Base-by-base conservation (phyloP, 345 rosid species). In the Eucalyptus rudis region DNA sequence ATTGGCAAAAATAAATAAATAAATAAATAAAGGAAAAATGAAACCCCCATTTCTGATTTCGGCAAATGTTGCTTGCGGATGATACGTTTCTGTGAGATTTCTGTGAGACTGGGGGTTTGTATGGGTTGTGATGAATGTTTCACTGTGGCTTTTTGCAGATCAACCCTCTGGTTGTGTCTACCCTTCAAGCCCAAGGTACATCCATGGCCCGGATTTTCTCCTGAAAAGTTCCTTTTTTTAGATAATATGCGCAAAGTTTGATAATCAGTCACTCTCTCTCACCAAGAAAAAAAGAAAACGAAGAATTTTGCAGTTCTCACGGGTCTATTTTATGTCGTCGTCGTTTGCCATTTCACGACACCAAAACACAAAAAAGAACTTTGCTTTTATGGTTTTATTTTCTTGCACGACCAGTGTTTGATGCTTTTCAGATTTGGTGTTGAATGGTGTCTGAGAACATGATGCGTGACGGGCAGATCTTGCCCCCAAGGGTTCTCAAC, bases 101-200 rank as follows among this genome's bases (percentile, higher is more conserved):
- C 49, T 45, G 44, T 49, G 88, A 62, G 36, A 29, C 29, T 68
- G 31, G 43, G 29, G 33, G 16, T 19, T 43, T 83, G 43, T 81
- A 11, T 49, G 47, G 27, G 62, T 86, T 62, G n/a, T 85, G n/a
- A 76, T n/a, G 31, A 50, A 66, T 83, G 36, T 84, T 64, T 64
- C 49, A 20, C 45, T 47, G 49, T 89, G 89, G n/a, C 76, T n/a
- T 86, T 88, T 88, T 92, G 90, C 91, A 96, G 97, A 87, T 91
- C 93, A 91, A 71, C 83, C 87, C 87, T 87, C 93, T 89, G 92
- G 93, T 20, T 96, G 98, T 49, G 84, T 50, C 22, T 89, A 87
- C 62, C 85, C 87, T 43, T 45, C 91, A 59, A 89, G 91, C 59
- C 62, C 90, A 81, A 89, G 89, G 90, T 87, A 87, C 47, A 71